Evolutionary conservation across 192 early-diverging fungal genomes (phyloP).

Genomic region (Coemansia sp.): DNA sequence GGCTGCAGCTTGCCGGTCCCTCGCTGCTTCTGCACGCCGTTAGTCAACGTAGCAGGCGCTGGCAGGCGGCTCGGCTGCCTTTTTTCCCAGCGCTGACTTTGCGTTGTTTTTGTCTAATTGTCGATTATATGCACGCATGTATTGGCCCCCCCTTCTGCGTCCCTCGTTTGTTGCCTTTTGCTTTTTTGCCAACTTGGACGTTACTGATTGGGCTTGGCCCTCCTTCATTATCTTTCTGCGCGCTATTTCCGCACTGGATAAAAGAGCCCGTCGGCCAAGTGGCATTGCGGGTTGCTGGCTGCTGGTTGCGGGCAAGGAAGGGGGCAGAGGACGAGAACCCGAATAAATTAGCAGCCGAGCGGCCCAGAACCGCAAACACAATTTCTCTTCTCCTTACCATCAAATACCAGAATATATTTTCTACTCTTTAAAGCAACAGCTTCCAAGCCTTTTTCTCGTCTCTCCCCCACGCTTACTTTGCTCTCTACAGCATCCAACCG

Average conservation of each 20-base stretch:
- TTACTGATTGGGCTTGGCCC: conserved; percentile 39
- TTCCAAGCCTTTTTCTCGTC: background rate
- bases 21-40: background rate
- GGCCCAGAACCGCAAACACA: conserved; percentile 11
- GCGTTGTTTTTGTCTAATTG: background rate
- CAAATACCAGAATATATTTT: conserved; percentile 10
- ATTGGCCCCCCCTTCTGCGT: background rate
- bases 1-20: too few relatives aligned
- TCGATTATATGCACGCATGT: background rate
- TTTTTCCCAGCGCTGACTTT: background rate
- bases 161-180: background rate
- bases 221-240: too few relatives aligned
- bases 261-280: too few relatives aligned
- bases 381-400: background rate
- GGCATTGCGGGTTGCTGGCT: background rate
- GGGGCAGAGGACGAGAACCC: conserved; percentile 16
- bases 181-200: conserved; percentile 22
- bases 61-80: too few relatives aligned
- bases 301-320: too few relatives aligned
- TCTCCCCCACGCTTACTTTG: too few relatives aligned
- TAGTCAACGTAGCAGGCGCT: too few relatives aligned
- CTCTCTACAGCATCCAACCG: too few relatives aligned
- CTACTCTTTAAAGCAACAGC: conserved; percentile 3
- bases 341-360: conserved; percentile 15
- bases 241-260: too few relatives aligned